Conservation (phyloP, 805 yeast species). For the Ogataea dorogensis region DNA sequence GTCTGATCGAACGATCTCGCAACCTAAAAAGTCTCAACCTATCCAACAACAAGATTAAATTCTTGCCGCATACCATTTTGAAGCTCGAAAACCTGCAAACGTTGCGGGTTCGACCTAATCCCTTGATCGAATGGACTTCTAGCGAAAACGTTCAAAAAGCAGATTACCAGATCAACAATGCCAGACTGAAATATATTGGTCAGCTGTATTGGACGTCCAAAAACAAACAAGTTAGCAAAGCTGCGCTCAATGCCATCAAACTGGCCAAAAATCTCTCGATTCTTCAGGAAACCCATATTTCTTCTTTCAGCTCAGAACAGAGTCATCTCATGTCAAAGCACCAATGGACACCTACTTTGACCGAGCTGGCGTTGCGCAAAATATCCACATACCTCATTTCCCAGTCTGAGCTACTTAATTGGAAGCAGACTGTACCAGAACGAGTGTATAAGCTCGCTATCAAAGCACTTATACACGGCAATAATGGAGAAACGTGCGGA, state of each 20-base stretch:
- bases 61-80: conserved; percentile 54
- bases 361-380: conserved; percentile 45
- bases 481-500: conserved; percentile 52
- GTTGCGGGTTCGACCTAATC: conserved; percentile 58
- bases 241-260: conserved; percentile 23
- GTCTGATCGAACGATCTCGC: conserved; percentile 41
- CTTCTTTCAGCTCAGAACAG: conserved; percentile 16
- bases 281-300: conserved; percentile 30
- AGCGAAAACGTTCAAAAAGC: conserved; percentile 14
- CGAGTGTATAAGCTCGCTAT: conserved; percentile 46
- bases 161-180: conserved; percentile 23
- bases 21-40: conserved; percentile 51
- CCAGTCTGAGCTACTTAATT: conserved; percentile 49
- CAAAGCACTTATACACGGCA: conserved; percentile 52
- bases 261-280: conserved; percentile 33
- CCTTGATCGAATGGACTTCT: conserved; percentile 32
- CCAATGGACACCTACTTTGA: conserved; percentile 43
- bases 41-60: conserved; percentile 48
- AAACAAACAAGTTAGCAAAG: conserved; percentile 23
- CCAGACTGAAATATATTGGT: conserved; percentile 25
- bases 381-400: conserved; percentile 54
- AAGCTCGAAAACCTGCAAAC: conserved; percentile 41
- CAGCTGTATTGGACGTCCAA: conserved; percentile 31
- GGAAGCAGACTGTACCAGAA: conserved; percentile 51
- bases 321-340: conserved; percentile 15